A percentile compares a stretch with the other conserved stretches of the same genome.
These are phyloP conservation scores for Hericium erinaceus DNA, from an alignment of 768 basidiomycete genomes.

Conservation along the genomic window DNA sequence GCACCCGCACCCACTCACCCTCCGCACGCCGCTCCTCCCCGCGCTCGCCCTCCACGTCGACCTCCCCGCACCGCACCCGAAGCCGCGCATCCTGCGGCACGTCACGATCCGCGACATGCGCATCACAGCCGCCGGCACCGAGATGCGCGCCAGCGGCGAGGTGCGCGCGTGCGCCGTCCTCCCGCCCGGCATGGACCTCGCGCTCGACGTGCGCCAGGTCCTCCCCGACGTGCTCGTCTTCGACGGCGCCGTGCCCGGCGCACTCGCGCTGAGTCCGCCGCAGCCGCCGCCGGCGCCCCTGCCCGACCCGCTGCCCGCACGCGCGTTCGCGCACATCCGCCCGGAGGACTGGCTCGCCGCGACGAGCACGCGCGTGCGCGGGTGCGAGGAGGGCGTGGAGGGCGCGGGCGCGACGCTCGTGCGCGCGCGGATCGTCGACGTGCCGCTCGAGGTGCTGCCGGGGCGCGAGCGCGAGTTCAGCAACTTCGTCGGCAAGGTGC, in stretches of 20 bases:
- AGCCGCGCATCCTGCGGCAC: slow-evolving; percentile 56
- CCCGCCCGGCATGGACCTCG: slow-evolving; percentile 58
- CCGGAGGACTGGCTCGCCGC: slow-evolving; percentile 61
- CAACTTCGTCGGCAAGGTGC: slow-evolving; percentile 68
- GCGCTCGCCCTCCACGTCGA: slow-evolving; percentile 32
- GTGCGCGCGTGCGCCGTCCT: slow-evolving; percentile 59
- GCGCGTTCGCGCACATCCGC: slow-evolving; percentile 68
- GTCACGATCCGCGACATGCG: slow-evolving; percentile 74
- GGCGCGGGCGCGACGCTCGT: slow-evolving; percentile 46
- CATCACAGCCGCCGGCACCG: slow-evolving; percentile 38
- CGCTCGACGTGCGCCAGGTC: slow-evolving; percentile 52
- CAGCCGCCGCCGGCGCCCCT: slow-evolving; percentile 40
- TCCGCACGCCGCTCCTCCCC: slow-evolving; percentile 49
- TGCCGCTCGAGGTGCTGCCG: slow-evolving; percentile 69
- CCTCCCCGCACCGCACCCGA: slow-evolving; percentile 60
- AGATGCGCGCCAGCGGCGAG: slow-evolving; percentile 60
- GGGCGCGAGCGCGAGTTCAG: slow-evolving; percentile 72
- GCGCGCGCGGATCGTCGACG: slow-evolving; percentile 58
- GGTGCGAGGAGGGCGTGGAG: slow-evolving; percentile 33
- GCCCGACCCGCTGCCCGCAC: slow-evolving; percentile 58
- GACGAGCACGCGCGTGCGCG: slow-evolving; percentile 24
- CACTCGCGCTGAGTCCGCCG: slow-evolving; percentile 13
- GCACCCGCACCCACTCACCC: slow-evolving; percentile 43
- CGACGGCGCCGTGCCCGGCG: slow-evolving; percentile 45
- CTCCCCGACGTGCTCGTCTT: slow-evolving; percentile 73